Conservation (phyloP, 495 filamentous ascomycete species). For the Trypethelium eluteriae region DNA sequence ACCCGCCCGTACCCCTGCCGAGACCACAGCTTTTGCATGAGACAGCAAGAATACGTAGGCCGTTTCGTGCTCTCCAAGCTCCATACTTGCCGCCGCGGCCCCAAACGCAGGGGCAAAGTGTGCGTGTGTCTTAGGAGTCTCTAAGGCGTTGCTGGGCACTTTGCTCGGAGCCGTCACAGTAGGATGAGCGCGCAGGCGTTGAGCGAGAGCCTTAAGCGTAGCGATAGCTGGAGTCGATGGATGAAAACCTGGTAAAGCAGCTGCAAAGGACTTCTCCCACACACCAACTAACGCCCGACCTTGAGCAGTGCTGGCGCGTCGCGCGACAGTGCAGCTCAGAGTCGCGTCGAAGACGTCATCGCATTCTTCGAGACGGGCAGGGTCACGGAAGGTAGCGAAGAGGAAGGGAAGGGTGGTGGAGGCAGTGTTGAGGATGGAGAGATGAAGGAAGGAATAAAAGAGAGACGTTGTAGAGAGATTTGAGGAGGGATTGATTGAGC, state of each 20-base stretch:
- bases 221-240: neutral
- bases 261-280: conserved; percentile 57
- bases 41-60: conserved; percentile 80
- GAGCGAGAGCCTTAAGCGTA: neutral
- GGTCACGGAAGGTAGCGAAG: conserved; percentile 62
- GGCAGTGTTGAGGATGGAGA: conserved; percentile 71
- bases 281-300: conserved; percentile 77
- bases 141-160: neutral
- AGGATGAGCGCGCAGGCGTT: neutral
- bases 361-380: conserved; percentile 48
- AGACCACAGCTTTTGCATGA: conserved; percentile 81
- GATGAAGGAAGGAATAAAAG: conserved; percentile 67
- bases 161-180: too few species aligned
- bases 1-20: conserved; percentile 79
- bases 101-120: conserved; percentile 82
- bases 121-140: conserved; percentile 33
- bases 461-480: conserved; percentile 30
- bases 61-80: conserved; percentile 54
- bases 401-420: conserved; percentile 79
- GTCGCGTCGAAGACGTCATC: conserved; percentile 84
- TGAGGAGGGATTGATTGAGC: conserved; percentile 24
- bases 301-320: conserved; percentile 75
- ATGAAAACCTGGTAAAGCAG: neutral
- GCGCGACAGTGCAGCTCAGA: conserved; percentile 77
- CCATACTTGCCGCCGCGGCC: conserved; percentile 55